Evolutionary conservation across 257 asterid species (phyloP), one percentile per base, ranked within the genome.

Genomic region (Pogostemon cablin): DNA sequence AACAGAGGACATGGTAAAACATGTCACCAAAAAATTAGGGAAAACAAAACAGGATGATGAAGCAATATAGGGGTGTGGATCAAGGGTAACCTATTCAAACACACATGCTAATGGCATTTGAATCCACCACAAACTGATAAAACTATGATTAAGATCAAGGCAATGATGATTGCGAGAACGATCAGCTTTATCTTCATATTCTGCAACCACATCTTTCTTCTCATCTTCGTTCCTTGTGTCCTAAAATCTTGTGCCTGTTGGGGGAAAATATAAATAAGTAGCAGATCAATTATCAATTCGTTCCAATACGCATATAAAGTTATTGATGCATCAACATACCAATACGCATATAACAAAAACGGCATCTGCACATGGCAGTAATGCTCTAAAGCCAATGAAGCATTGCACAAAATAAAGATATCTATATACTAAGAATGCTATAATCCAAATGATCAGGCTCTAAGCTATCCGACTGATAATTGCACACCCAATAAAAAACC

Each of bases 181-280:
- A 92, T 92, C 62, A 92, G 92, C 90, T 92, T 92, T 81, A 90
- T 84, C 87, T 90, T 92, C 98, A 92, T 90, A 49, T 90, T 92
- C 81, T 90, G 97, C 66, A 86, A 59, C 98, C 98, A 92, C 95
- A 92, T 92, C 81, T 81, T 90, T 72, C 98, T 88, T 88, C 97
- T 88, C 86, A 92, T 90, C 75, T 81, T 49, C 66, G 97, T 92
- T 75, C 98, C 98, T 72, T 85, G 95, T 38, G 98, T 88, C 88
- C 95, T 85, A 80, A 92, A 92, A 83, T 92, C 98, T 80, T 92
- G 98, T 20, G 98, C 97, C 97, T 92, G 83, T 75, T 53, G 11
- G 50, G 40, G 9, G 71, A 37, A 57, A 57, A 57, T 6, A 7
- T 0, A 62, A 6, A 34, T 9, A 5, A 73, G 10, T 7, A 56